These are phyloP conservation scores for Lipomyces anomalus DNA, from an alignment of 805 yeast species.

Conservation along the genomic window DNA sequence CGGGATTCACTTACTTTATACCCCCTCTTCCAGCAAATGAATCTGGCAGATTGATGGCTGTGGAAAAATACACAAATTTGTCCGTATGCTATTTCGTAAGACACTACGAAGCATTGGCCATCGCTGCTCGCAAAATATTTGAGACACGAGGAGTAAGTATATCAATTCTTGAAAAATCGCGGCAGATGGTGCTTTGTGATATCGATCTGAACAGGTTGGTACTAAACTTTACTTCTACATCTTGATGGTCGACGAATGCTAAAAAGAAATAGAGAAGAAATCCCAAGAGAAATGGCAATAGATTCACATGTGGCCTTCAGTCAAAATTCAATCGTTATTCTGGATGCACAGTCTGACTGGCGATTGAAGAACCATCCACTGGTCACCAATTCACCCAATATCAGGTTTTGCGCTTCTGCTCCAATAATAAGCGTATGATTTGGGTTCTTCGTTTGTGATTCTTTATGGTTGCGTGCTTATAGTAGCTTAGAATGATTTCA, in stretches of 20 bases:
- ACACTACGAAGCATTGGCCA: slow-evolving; percentile 1
- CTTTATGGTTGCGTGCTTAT: too few relatives aligned
- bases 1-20: slow-evolving; percentile 3
- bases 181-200: slow-evolving; percentile 48
- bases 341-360: slow-evolving; percentile 68
- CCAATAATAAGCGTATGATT: slow-evolving; percentile 37
- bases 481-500: slow-evolving; percentile 6
- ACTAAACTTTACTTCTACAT: too few relatives aligned
- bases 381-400: slow-evolving; percentile 54
- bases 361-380: slow-evolving; percentile 57
- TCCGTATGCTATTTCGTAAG: neutral
- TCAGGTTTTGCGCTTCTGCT: slow-evolving; percentile 61
- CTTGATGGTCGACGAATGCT: too few relatives aligned
- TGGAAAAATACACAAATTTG: slow-evolving; percentile 5
- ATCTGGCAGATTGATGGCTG: slow-evolving; percentile 6
- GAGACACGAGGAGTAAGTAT: slow-evolving; percentile 30
- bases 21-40: slow-evolving; percentile 15
- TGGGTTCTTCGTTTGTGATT: too few relatives aligned
- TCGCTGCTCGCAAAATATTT: slow-evolving; percentile 6
- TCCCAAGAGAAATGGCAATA: slow-evolving; percentile 52
- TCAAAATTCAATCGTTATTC: slow-evolving; percentile 46
- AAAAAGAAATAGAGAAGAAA: too few relatives aligned
- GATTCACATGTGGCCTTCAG: slow-evolving; percentile 69
- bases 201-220: slow-evolving; percentile 43
- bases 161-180: slow-evolving; percentile 48